phyloP scores from a whole-genome alignment of 2,329 filamentous ascomycete species.

The Aspergillus sp. region DNA sequence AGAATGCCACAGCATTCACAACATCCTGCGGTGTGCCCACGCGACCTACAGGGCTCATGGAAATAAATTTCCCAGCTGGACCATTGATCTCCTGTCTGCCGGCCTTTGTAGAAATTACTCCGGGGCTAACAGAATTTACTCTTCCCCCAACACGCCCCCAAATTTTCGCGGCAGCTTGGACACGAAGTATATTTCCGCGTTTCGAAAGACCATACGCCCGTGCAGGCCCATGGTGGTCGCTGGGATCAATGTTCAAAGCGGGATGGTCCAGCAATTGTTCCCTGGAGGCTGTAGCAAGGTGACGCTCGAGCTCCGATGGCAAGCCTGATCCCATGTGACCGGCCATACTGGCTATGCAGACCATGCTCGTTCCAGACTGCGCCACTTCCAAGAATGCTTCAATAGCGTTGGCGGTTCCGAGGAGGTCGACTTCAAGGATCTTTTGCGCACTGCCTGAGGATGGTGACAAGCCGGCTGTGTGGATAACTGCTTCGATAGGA shows the following conservation, averaged over 20 bases:
- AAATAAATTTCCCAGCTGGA: neutral
- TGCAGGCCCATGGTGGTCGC: neutral
- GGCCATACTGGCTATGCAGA: constrained; percentile 10
- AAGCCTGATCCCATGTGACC: neutral
- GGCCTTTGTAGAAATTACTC: constrained; percentile 5
- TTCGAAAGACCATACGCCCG: constrained; percentile 9
- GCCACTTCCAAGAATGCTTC: constrained; percentile 9
- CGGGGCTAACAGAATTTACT: constrained; percentile 13
- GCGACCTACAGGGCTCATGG: neutral
- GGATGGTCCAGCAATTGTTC: neutral
- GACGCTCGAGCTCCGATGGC: constrained; percentile 1
- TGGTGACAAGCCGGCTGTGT: constrained; percentile 13
- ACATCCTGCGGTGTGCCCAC: constrained; percentile 1
- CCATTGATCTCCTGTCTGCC: neutral
- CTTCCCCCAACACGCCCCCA: constrained; percentile 9
- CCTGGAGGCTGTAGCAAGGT: constrained; percentile 7
- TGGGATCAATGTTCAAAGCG: neutral
- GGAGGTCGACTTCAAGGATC: constrained; percentile 9
- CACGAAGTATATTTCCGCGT: constrained; percentile 11
- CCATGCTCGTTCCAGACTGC: neutral
- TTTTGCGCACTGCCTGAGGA: neutral
- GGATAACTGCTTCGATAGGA: neutral
- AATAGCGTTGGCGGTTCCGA: constrained; percentile 10
- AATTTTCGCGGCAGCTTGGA: constrained; percentile 7
- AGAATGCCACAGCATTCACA: constrained; percentile 6